phyloP scores from a whole-genome alignment of 345 rosid species.

The Conringia planisiliqua region DNA sequence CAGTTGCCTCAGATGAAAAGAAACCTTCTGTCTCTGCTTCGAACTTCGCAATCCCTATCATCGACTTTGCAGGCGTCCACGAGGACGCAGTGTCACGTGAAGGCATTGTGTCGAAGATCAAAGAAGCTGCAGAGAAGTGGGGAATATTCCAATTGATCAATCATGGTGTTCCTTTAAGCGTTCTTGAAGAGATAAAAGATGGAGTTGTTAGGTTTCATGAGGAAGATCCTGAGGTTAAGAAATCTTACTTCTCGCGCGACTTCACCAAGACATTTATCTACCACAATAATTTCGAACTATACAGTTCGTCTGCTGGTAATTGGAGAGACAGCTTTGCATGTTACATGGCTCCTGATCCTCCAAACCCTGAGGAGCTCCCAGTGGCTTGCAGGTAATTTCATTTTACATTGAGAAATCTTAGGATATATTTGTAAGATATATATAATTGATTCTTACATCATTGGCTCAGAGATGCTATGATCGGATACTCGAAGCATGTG shows the following conservation, averaged over 20 bases:
- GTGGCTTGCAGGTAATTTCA: conserved; percentile 40
- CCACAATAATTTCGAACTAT: conserved; percentile 42
- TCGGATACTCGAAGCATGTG: conserved; percentile 37
- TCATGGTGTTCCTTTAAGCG: conserved; percentile 41
- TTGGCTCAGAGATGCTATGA: conserved; percentile 33
- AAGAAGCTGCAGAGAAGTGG: conserved; percentile 39
- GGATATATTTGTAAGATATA: not conserved
- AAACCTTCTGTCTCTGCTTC: not conserved
- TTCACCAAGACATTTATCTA: conserved; percentile 25
- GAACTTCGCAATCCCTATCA: conserved; percentile 31
- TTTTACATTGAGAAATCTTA: not conserved
- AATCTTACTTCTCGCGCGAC: conserved; percentile 35
- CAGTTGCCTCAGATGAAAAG: not conserved
- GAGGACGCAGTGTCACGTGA: not conserved
- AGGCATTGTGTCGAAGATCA: conserved; percentile 23
- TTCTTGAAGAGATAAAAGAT: conserved; percentile 34
- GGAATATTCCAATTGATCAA: conserved; percentile 51
- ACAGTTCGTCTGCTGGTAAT: conserved; percentile 27
- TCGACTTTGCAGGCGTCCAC: conserved; percentile 33
- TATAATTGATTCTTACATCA: not conserved
- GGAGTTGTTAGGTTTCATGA: conserved; percentile 40
- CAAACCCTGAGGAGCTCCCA: conserved; percentile 45
- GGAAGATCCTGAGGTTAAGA: conserved; percentile 37
- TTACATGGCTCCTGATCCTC: conserved; percentile 39
- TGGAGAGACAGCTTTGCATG: conserved; percentile 51